Evolutionary conservation across 2,329 filamentous ascomycete species (phyloP), one percentile per base, ranked within the genome.

Genomic region (Penicillium sp.): DNA sequence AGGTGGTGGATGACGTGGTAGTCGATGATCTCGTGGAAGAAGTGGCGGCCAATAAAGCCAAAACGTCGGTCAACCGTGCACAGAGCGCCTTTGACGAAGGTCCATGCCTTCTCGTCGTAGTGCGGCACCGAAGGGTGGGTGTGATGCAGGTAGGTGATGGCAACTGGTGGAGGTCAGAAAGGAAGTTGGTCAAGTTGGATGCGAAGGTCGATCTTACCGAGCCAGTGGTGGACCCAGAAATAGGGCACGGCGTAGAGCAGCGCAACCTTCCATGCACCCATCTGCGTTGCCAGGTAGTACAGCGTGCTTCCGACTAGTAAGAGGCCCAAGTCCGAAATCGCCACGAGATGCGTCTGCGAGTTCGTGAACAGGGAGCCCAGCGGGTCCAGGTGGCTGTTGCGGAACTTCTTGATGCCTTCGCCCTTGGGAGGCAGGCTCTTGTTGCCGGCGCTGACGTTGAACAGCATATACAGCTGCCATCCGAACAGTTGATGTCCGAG

Each of bases 141-240:
- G 72, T 87, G 83, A 67, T 87, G 83, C 14, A 87, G 79, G 64
- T 84, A 87, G 33, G 83, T 86, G 56, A 86, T 86, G 50, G 81
- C 81, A 16, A 86, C 81, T 80, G 10, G 30, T 42, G 30, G 10
- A 33, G 25, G 0, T 33, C 41, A 42, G 42, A 45, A 33, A 29
- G 15, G 8, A 10, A 4, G 15, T 29, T 23, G 21, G 13, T 19
- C 3, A 34, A 26, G 8, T 7, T 1, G n/a, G 2, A 8, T 14
- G 10, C 6, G 14, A 33, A 14, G 41, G 47, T n/a, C n/a, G n/a
- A n/a, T 82, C 72, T 60, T 64, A 79, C 76, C 74, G 29, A 85
- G 74, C 80, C 80, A 85, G 71, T 84, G 78, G 69, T 85, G 80
- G 27, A 82, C 75, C 81, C 81, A 84, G 45, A 83, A 58, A 64